These are phyloP conservation scores for Creolimax fragrantissima DNA, from an alignment of 78 protist species.

Conservation along the genomic window DNA sequence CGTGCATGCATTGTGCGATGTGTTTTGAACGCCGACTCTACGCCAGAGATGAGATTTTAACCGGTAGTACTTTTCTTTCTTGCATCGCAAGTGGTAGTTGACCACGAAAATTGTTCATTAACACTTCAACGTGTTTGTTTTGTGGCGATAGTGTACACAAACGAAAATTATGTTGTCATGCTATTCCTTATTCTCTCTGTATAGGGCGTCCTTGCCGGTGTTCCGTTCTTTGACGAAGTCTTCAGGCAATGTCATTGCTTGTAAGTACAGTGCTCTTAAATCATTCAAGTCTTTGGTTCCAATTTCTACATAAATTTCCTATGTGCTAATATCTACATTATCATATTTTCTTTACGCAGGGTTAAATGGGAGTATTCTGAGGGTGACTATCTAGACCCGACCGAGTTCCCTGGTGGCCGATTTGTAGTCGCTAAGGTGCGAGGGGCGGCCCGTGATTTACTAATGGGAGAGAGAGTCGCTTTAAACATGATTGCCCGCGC, in stretches of 20 bases:
- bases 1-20: too few relatives aligned
- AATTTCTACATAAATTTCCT: background rate
- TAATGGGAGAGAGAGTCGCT: constrained; percentile 82
- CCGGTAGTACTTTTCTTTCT: too few relatives aligned
- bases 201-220: constrained; percentile 72
- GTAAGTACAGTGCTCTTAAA: background rate
- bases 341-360: background rate
- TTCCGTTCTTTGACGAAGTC: constrained; percentile 66
- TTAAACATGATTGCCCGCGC: constrained; percentile 75
- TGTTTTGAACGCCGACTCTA: too few relatives aligned
- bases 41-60: too few relatives aligned
- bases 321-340: background rate
- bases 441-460: constrained; percentile 61
- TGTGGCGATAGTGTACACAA: too few relatives aligned
- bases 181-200: too few relatives aligned
- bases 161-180: too few relatives aligned
- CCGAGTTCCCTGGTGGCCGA: background rate
- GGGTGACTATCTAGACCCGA: constrained; percentile 26
- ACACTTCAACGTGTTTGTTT: too few relatives aligned
- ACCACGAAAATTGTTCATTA: too few relatives aligned
- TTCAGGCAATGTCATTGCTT: constrained; percentile 48
- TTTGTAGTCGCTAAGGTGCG: background rate
- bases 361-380: constrained; percentile 59
- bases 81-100: too few relatives aligned
- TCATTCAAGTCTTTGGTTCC: background rate